A percentile compares a stretch with the other conserved stretches of the same genome.
Conservation (phyloP, 805 yeast genomes). For the Pichia californica region DNA sequence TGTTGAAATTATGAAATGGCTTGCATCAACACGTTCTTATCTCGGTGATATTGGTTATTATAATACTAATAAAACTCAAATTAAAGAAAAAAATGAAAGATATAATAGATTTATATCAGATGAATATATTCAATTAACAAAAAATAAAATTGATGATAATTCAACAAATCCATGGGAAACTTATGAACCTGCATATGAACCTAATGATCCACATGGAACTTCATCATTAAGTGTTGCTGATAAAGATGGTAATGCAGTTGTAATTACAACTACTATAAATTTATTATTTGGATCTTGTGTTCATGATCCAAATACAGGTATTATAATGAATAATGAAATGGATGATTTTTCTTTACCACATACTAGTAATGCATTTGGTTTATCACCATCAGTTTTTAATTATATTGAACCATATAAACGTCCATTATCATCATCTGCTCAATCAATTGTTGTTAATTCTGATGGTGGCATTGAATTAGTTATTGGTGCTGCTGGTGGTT, state of each 20-base stretch:
- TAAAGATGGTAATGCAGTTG: slow-evolving; percentile 64
- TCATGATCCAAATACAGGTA: slow-evolving; percentile 75
- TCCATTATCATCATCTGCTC: slow-evolving; percentile 80
- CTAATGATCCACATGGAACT: slow-evolving; percentile 84
- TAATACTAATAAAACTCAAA: slow-evolving; percentile 20
- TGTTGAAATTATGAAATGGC: slow-evolving; percentile 90
- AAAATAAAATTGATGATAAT: slow-evolving; percentile 44
- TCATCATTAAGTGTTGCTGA: slow-evolving; percentile 83
- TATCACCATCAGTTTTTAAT: slow-evolving; percentile 77
- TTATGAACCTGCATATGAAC: slow-evolving; percentile 74
- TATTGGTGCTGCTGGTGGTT: slow-evolving; percentile 94
- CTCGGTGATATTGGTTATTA: slow-evolving; percentile 57
- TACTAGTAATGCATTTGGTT: slow-evolving; percentile 65
- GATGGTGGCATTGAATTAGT: slow-evolving; percentile 51
- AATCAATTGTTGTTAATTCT: slow-evolving; percentile 52
- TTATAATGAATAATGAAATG: slow-evolving; percentile 85
- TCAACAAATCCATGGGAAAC: slow-evolving; percentile 62
- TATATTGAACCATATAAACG: slow-evolving; percentile 69
- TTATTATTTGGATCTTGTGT: slow-evolving; percentile 76
- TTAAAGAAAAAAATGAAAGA: slow-evolving; percentile 28
- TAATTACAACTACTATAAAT: slow-evolving; percentile 86
- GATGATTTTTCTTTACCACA: slow-evolving; percentile 84
- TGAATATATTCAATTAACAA: slow-evolving; percentile 54
- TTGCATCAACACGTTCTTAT: slow-evolving; percentile 78
- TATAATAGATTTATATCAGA: slow-evolving; percentile 39